These are phyloP conservation scores for Xylaria sp. DNA, from an alignment of 2,329 filamentous ascomycete genomes.

Conservation along the genomic window DNA sequence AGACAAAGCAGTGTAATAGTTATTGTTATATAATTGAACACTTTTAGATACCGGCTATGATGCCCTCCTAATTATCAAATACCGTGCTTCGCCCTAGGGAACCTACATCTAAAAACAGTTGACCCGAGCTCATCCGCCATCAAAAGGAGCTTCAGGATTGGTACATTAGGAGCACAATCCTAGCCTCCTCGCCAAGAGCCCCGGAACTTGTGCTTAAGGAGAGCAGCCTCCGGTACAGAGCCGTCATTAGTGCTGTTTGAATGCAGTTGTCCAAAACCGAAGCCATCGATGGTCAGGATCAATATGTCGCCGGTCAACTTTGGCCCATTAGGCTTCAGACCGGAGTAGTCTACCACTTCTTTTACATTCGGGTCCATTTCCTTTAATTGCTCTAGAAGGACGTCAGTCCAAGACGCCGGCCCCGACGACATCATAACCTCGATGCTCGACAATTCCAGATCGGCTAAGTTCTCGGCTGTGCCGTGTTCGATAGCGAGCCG, in stretches of 20 bases:
- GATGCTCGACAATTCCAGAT: conserved; percentile 42
- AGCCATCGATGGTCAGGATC: conserved; percentile 46
- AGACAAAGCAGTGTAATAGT: no score
- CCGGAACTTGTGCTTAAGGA: conserved; percentile 46
- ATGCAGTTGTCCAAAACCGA: conserved; percentile 47
- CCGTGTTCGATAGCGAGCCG: conserved; percentile 31
- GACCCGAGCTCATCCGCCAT: no score
- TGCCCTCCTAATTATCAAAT: no score
- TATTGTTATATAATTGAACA: no score
- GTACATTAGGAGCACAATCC: neutral
- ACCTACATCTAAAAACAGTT: no score
- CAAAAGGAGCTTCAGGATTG: no score
- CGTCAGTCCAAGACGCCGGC: conserved; percentile 50
- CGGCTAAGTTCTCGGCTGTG: conserved; percentile 3
- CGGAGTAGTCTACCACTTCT: conserved; percentile 31
- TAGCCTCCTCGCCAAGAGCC: conserved; percentile 40
- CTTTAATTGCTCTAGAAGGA: conserved; percentile 47
- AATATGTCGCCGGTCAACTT: conserved; percentile 39
- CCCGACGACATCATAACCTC: conserved; percentile 51
- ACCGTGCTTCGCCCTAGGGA: no score
- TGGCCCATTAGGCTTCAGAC: conserved; percentile 31
- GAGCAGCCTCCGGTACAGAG: conserved; percentile 42
- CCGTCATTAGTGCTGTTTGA: conserved; percentile 48
- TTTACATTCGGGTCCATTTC: conserved; percentile 39
- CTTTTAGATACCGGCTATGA: no score